A percentile compares a stretch with the other conserved stretches of the same genome.
Evolutionary conservation across 2,329 filamentous ascomycete genomes (phyloP).

Genomic region (Hypoxylon sp.): DNA sequence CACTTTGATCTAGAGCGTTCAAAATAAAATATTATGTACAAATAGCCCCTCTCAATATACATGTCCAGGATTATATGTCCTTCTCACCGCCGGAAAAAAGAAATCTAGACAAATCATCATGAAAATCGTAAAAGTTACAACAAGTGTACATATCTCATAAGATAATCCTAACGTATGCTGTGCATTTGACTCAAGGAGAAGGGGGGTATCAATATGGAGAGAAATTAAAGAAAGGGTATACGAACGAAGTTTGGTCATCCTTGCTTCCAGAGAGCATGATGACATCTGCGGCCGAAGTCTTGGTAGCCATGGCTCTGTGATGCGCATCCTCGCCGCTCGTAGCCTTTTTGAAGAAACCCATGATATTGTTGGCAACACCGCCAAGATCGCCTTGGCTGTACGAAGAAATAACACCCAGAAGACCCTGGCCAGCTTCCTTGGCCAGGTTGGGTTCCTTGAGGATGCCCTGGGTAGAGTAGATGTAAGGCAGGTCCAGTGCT

Average conservation of each 20-base stretch:
- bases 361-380: slow-evolving; percentile 83
- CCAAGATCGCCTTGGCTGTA: slow-evolving; percentile 88
- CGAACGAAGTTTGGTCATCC: slow-evolving; percentile 90
- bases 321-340: slow-evolving; percentile 81
- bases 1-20: slow-evolving; percentile 61
- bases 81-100: slow-evolving; percentile 1
- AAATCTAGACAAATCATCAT: slow-evolving; percentile 7
- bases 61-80: slow-evolving; percentile 9
- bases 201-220: slow-evolving; percentile 35
- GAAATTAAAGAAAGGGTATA: slow-evolving; percentile 56
- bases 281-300: slow-evolving; percentile 94
- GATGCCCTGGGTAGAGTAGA: slow-evolving; percentile 84
- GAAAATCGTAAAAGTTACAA: slow-evolving; percentile 16
- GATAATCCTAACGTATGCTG: slow-evolving; percentile 15
- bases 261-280: slow-evolving; percentile 99
- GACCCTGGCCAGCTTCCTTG: slow-evolving; percentile 81
- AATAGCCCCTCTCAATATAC: slow-evolving; percentile 26
- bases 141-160: slow-evolving; percentile 29
- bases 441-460: slow-evolving; percentile 86
- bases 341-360: slow-evolving; percentile 89
- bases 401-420: slow-evolving; percentile 79
- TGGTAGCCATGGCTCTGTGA: slow-evolving; percentile 85
- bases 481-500: slow-evolving; percentile 81
- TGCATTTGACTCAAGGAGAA: slow-evolving; percentile 11
- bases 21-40: slow-evolving; percentile 49